Evolutionary conservation across 2,329 filamentous ascomycete genomes (phyloP).

Genomic region (Botrytis fabae): DNA sequence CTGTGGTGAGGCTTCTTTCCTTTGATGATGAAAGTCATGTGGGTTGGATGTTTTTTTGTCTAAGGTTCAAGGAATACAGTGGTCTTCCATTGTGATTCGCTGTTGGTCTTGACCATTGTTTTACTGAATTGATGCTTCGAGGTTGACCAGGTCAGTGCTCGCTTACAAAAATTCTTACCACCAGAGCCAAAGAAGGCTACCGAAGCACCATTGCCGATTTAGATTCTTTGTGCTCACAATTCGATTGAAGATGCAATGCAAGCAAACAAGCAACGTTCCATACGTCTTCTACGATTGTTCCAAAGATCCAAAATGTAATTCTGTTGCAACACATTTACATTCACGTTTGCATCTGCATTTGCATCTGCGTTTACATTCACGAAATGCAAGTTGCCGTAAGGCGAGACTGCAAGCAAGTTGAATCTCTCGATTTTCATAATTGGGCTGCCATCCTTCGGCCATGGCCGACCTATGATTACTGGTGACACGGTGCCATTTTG

Average conservation of each 20-base stretch:
- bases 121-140: background rate
- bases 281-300: conserved; percentile 12
- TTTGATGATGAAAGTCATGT: conserved; percentile 40
- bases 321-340: conserved; percentile 17
- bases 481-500: background rate
- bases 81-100: conserved; percentile 18
- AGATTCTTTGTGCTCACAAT: background rate
- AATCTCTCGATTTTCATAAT: background rate
- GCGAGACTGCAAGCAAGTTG: background rate
- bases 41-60: conserved; percentile 20
- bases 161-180: conserved; percentile 15
- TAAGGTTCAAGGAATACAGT: conserved; percentile 11
- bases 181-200: conserved; percentile 6
- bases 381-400: conserved; percentile 12
- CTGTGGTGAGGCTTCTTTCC: conserved; percentile 36
- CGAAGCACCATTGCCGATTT: background rate
- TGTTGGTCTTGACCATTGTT: conserved; percentile 15
- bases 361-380: conserved; percentile 8
- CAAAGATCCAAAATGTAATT: conserved; percentile 6
- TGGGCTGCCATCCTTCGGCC: conserved; percentile 15
- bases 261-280: conserved; percentile 21
- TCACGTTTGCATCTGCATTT: background rate
- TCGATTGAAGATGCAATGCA: background rate
- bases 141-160: conserved; percentile 10
- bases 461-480: conserved; percentile 10